A percentile compares a stretch with the other conserved stretches of the same genome.
Evolutionary conservation across 192 early-diverging fungal genomes (phyloP).

Genomic region (Linnemannia zychae): DNA sequence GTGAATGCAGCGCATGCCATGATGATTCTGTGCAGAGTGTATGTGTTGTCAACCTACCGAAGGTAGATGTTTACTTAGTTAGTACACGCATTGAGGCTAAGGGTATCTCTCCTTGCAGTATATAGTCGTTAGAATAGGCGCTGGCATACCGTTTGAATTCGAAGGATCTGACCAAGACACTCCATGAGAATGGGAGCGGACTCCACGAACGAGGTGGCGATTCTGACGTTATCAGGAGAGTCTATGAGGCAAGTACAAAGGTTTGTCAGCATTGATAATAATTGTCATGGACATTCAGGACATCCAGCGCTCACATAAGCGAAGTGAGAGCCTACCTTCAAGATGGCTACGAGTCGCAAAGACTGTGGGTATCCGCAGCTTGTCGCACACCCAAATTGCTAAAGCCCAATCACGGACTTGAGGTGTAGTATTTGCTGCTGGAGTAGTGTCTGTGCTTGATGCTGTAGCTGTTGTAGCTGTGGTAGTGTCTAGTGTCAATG

Average conservation of each 20-base stretch:
- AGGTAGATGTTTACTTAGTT: background rate
- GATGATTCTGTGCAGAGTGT: slow-evolving; percentile 32
- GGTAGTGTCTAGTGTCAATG: background rate
- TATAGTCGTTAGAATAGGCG: background rate
- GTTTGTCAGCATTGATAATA: background rate
- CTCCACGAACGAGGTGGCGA: slow-evolving; percentile 13
- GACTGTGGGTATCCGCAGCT: slow-evolving; percentile 31
- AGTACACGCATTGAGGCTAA: background rate
- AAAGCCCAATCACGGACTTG: slow-evolving; percentile 22
- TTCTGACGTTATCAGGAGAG: background rate
- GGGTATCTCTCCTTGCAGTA: too few species aligned
- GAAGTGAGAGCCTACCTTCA: slow-evolving; percentile 20
- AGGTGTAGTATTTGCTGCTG: background rate
- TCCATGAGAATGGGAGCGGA: background rate
- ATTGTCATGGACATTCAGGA: background rate
- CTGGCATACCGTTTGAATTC: slow-evolving; percentile 18
- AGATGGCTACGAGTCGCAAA: slow-evolving; percentile 6
- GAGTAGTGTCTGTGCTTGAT: background rate
- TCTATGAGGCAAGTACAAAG: background rate
- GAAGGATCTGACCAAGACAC: slow-evolving; percentile 25
- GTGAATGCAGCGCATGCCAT: slow-evolving; percentile 49
- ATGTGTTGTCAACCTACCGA: slow-evolving; percentile 39
- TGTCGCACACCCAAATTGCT: slow-evolving; percentile 32
- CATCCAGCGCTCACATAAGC: too few species aligned
- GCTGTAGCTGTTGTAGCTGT: background rate